Base-by-base conservation (phyloP, 257 asterid species). In the Rubia yunnanensis region DNA sequence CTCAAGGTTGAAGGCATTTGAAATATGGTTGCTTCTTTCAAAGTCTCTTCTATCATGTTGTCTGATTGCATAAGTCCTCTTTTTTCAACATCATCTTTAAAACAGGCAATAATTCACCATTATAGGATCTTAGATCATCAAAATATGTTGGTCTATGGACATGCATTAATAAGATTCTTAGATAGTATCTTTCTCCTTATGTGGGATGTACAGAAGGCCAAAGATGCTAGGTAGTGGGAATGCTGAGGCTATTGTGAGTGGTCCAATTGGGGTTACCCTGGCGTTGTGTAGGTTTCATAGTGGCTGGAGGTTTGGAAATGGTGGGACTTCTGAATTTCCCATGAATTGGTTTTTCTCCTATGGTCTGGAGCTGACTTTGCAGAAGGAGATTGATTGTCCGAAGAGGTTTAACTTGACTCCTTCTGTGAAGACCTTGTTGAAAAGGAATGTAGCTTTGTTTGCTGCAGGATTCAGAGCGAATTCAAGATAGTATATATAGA, bases 391-490 rank as follows among this genome's bases (percentile, higher is more conserved):
- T 55, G 96, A 89, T 65, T 92, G 85, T 53, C 95, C 99, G 13
- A 87, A 87, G 86, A 86, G 97, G 72, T 89, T 92, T 73, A 87
- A 87, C 73, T 87, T 92, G 46, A 87, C 86, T 50, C 96, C 99
- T 13, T 84, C 96, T 2, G 87, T 92, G 97, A 92, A 89, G 77
- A 83, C 64, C 52, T 69, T 92, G 70, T 74, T 92, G 76, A 89
- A 88, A 82, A 84, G 88, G 79, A 87, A 92, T 63, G 97, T 92
- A 11, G 96, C 96, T 0, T 80, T 84, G 75, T 92, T 92, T 82
- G 96, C 96, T 70, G 99, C 97, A 11, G 99, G 97, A 27, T 88
- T 86, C 74, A 75, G 92, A 79, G 92, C 92, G 9, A 92, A 86
- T 70, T 66, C 86, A 0, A 87, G 86, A 74, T 87, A 81, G 57